A percentile compares a stretch with the other conserved stretches of the same genome.
phyloP scores from a whole-genome alignment of 2,329 filamentous ascomycete genomes.

The Arthrobotrys musiformis region DNA sequence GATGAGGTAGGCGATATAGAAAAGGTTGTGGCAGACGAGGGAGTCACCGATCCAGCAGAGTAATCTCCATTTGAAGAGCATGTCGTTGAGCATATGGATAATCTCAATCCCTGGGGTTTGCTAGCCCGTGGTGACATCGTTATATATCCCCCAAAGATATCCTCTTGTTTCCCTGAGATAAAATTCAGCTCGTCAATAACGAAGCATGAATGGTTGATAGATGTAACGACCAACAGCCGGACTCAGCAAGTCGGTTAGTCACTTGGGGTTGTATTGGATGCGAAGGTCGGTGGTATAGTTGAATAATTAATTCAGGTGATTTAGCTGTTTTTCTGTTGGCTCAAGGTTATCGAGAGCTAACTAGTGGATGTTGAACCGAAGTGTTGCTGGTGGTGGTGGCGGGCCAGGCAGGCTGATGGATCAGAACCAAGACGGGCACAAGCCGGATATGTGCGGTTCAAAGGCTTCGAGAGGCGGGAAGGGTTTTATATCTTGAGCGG shows the following conservation, averaged over 20 bases:
- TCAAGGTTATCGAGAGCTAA: not conserved
- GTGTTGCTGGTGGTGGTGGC: slow-evolving; percentile 13
- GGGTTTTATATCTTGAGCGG: slow-evolving; percentile 19
- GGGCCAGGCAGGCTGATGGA: slow-evolving; percentile 11
- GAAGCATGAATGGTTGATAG: slow-evolving; percentile 48
- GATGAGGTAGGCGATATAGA: slow-evolving; percentile 53
- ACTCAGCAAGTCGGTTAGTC: slow-evolving; percentile 26
- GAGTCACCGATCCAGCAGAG: slow-evolving; percentile 51
- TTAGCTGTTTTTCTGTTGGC: not conserved
- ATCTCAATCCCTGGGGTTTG: slow-evolving; percentile 42
- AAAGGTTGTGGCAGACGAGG: slow-evolving; percentile 50
- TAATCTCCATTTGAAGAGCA: slow-evolving; percentile 51
- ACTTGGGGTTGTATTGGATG: not conserved
- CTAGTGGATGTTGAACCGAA: slow-evolving; percentile 8
- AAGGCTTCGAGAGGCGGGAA: slow-evolving; percentile 13
- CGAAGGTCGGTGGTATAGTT: not conserved
- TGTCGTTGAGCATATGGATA: slow-evolving; percentile 53
- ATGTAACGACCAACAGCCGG: slow-evolving; percentile 26
- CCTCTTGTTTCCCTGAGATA: slow-evolving; percentile 45
- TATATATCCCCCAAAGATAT: slow-evolving; percentile 34
- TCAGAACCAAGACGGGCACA: slow-evolving; percentile 22
- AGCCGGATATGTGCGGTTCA: slow-evolving; percentile 22
- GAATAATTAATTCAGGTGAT: not conserved
- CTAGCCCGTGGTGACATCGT: slow-evolving; percentile 47
- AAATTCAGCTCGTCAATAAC: slow-evolving; percentile 55